Conservation (phyloP, 2,329 filamentous ascomycete genomes). For the Colletotrichum liriopes region DNA sequence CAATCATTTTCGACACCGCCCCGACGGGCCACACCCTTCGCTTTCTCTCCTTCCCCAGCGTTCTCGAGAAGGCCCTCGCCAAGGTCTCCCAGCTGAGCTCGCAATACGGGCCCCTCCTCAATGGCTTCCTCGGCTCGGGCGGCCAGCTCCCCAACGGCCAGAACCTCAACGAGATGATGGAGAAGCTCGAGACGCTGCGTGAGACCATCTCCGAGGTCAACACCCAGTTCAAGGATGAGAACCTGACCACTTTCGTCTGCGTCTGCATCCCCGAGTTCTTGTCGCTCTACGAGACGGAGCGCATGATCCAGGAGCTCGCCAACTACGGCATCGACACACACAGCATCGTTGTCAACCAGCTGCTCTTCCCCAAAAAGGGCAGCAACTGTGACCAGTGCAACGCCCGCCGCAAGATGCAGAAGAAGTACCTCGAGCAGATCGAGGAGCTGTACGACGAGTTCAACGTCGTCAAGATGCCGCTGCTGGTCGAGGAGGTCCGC, state of each 20-base stretch:
- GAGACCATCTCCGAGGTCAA: slow-evolving; percentile 97
- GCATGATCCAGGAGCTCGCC: slow-evolving; percentile 98
- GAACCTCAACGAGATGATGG: slow-evolving; percentile 90
- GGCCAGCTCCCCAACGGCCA: slow-evolving; percentile 88
- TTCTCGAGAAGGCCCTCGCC: slow-evolving; percentile 97
- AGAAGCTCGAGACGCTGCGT: slow-evolving; percentile 94
- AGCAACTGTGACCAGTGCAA: slow-evolving; percentile 96
- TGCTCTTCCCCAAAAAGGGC: slow-evolving; percentile 89
- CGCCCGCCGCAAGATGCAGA: slow-evolving; percentile 96
- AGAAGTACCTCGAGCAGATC: slow-evolving; percentile 99
- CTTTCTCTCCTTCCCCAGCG: slow-evolving; percentile 97
- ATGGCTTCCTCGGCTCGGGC: slow-evolving; percentile 88
- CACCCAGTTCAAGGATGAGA: slow-evolving; percentile 96
- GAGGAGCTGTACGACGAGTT: slow-evolving; percentile 99
- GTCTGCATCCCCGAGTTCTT: slow-evolving; percentile 99
- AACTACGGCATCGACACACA: slow-evolving; percentile 97
- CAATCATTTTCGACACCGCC: slow-evolving; percentile 99
- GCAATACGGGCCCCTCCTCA: slow-evolving; percentile 96
- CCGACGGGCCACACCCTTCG: slow-evolving; percentile 98
- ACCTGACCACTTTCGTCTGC: slow-evolving; percentile 96
- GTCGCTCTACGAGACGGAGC: slow-evolving; percentile 97
- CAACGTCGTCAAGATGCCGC: slow-evolving; percentile 98
- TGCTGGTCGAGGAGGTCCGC: slow-evolving; percentile 94
- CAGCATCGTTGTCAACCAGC: slow-evolving; percentile 97
- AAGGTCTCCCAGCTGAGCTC: slow-evolving; percentile 95